phyloP scores from a whole-genome alignment of 768 basidiomycete species.

The Hebeloma cylindrosporum region DNA sequence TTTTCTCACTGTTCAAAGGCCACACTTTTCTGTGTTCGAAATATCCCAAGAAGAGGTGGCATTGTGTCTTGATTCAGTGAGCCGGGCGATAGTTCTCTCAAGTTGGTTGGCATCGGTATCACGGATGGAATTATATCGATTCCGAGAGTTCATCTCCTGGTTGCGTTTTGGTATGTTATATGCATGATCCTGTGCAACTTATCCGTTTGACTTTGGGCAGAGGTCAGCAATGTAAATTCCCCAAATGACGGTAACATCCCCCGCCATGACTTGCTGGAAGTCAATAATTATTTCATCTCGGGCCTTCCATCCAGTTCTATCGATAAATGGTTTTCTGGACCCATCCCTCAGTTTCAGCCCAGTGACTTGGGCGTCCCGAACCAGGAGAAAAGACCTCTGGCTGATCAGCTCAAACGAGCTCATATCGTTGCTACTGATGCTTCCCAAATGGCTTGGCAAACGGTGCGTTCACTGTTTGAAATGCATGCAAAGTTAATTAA shows the following conservation, averaged over 20 bases:
- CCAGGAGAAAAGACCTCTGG: slow-evolving; percentile 33
- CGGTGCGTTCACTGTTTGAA: slow-evolving; percentile 40
- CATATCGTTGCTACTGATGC: slow-evolving; percentile 47
- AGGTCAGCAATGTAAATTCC: slow-evolving; percentile 51
- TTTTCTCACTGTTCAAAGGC: slow-evolving; percentile 39
- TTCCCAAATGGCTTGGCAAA: slow-evolving; percentile 48
- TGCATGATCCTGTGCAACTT: slow-evolving; percentile 10
- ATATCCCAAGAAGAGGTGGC: slow-evolving; percentile 51
- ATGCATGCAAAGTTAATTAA: slow-evolving; percentile 1
- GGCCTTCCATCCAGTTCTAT: slow-evolving; percentile 68
- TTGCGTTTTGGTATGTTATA: slow-evolving; percentile 59
- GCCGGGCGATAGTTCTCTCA: slow-evolving; percentile 59
- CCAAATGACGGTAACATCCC: slow-evolving; percentile 51
- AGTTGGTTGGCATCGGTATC: slow-evolving; percentile 69
- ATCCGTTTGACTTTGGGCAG: slow-evolving; percentile 25
- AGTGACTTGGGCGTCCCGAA: slow-evolving; percentile 48
- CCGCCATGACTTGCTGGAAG: slow-evolving; percentile 76
- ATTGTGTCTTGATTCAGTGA: slow-evolving; percentile 51
- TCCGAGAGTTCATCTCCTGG: slow-evolving; percentile 80
- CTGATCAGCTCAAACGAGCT: slow-evolving; percentile 47
- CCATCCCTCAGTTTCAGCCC: slow-evolving; percentile 50
- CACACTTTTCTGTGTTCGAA: slow-evolving; percentile 55
- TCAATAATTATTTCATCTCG: slow-evolving; percentile 74
- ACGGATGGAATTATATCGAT: slow-evolving; percentile 66
- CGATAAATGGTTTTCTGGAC: slow-evolving; percentile 80